Base-by-base conservation (phyloP, 805 yeast genomes). In the Candida ficus region DNA sequence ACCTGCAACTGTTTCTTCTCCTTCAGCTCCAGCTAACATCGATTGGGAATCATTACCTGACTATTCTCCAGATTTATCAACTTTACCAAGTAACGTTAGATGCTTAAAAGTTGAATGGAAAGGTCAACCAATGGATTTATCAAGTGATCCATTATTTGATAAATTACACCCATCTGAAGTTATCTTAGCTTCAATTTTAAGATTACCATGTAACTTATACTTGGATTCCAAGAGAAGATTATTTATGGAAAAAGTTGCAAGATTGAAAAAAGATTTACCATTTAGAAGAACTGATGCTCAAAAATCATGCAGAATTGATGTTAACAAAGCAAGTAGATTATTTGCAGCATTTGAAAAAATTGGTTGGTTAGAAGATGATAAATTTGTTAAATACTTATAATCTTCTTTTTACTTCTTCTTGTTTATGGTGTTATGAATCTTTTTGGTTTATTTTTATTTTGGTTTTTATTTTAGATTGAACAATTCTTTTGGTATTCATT, bases 271-370 rank as follows among this genome's bases (percentile, higher is more conserved):
- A 39, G 85, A 84, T 33, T 71, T 83, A 60, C 95, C 95, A 29
- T 91, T 91, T 66, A 81, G 98, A 68, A 82, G 98, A 67, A 91
- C 98, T 0, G 99, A 91, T 63, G 95, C 97, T 8, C 99, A 91
- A 65, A 93, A 93, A 70, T 95, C 97, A 10, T 93, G 98, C 62
- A 78, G 96, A 50, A 91, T 91, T 49, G 99, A 91, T 64, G 99
- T 91, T 38, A 91, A 91, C 63, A 91, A 91, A 64, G 98, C 98
- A 4, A 83, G 95, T 41, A 75, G 98, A 54, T 68, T 91, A 41
- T 91, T 79, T 70, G 95, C 95, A 14, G 91, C 97, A 20, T 91
- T 80, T 59, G 98, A 91, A 65, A 85, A 83, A 63, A 95, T 87
- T 37, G 98, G 98, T 37, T 93, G 98, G 98, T 77, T 91, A 48